Conservation (phyloP, 371 early-diverging fungal genomes). For the Rhizopus stolonifer region DNA sequence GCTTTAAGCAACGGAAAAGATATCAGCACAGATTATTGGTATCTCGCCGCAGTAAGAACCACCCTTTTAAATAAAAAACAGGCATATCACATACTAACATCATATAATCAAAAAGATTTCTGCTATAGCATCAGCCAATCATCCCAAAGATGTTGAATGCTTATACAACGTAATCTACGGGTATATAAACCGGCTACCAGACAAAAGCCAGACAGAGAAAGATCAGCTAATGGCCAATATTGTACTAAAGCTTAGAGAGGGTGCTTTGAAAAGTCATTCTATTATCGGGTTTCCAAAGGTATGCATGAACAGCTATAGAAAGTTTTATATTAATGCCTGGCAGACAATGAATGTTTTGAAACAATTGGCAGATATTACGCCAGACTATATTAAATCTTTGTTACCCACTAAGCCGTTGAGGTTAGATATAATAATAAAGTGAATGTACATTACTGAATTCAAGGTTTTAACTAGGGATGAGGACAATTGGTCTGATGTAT, state of each 20-base stretch:
- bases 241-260: conserved; percentile 34
- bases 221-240: conserved; percentile 14
- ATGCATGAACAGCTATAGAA: background rate
- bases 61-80: background rate
- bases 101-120: conserved; percentile 20
- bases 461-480: conserved; percentile 16
- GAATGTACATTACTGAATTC: background rate
- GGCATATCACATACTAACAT: background rate
- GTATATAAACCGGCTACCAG: conserved; percentile 6
- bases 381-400: conserved; percentile 17
- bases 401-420: conserved; percentile 21
- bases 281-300: conserved; percentile 20
- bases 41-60: conserved; percentile 14
- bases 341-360: conserved; percentile 42
- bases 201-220: conserved; percentile 8
- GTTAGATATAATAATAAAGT: conserved; percentile 4
- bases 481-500: conserved; percentile 77
- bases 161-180: conserved; percentile 22
- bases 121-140: conserved; percentile 32
- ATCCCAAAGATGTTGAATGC: conserved; percentile 31
- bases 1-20: conserved; percentile 3
- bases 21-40: conserved; percentile 14
- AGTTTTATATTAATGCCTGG: background rate
- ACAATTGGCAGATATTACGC: conserved; percentile 22
- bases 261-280: conserved; percentile 32